A percentile compares a stretch with the other conserved stretches of the same genome.
Conservation (phyloP, 192 early-diverging fungal genomes). For the Pilaira anomala region DNA sequence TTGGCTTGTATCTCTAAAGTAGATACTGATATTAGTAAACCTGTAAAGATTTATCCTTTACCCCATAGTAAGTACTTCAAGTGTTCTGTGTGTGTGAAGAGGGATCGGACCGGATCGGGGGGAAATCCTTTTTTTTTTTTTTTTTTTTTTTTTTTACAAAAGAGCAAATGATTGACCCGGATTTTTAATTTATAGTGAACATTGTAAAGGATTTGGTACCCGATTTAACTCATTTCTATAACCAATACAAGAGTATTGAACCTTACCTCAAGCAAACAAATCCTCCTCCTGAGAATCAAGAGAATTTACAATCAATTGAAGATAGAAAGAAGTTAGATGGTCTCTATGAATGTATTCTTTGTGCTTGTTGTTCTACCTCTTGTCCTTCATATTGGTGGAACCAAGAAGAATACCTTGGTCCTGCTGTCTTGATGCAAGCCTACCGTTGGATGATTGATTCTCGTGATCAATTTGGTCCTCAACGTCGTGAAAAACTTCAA, state of each 20-base stretch:
- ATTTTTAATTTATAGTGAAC: constrained; percentile 70
- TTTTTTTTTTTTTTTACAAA: too few relatives aligned
- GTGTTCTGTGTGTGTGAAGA: too few relatives aligned
- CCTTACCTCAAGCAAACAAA: constrained; percentile 93
- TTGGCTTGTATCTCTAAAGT: constrained; percentile 91
- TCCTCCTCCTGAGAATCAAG: constrained; percentile 58
- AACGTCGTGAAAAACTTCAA: constrained; percentile 85
- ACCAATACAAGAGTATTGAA: constrained; percentile 96
- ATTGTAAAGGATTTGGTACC: constrained; percentile 97
- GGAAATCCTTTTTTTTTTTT: too few relatives aligned
- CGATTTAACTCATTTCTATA: constrained; percentile 96
- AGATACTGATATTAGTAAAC: constrained; percentile 61
- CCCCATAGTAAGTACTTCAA: constrained; percentile 71
- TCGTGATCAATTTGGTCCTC: constrained; percentile 85
- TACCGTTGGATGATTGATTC: constrained; percentile 99
- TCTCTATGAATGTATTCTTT: constrained; percentile 96
- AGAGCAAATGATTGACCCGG: too few relatives aligned
- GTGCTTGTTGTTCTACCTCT: constrained; percentile 95
- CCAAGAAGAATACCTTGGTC: constrained; percentile 89
- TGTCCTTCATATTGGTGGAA: constrained; percentile 99
- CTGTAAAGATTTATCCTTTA: constrained; percentile 90
- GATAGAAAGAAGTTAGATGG: constrained; percentile 94
- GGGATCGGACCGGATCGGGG: too few relatives aligned
- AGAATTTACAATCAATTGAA: constrained; percentile 91
- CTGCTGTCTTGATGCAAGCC: constrained; percentile 94